Base-by-base conservation (phyloP, 2,329 filamentous ascomycete genomes). In the Onygena corvina region DNA sequence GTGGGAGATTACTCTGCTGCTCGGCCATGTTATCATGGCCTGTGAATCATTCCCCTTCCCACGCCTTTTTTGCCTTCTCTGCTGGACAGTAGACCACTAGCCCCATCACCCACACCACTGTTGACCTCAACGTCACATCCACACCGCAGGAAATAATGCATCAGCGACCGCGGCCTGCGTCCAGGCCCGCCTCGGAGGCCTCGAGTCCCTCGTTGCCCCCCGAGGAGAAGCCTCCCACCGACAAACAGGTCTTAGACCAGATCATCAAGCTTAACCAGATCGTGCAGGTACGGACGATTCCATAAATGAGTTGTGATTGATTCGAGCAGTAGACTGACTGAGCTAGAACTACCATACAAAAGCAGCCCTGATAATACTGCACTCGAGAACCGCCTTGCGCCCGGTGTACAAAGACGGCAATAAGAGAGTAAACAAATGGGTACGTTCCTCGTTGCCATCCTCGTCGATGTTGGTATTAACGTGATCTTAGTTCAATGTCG, bases 241-340 rank as follows among this genome's bases (percentile, higher is more conserved):
- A 42, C 11, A 42, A 8, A 14, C 36, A 42, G 36, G 36, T 27
- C 49, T 76, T 74, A 58, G 85, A 90, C 57, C 79, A 80, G 3
- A 69, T 83, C 64, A 79, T 76, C 68, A 92, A 92, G 71, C 74
- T 95, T 58, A 92, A 93, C 65, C 88, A 94, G 69, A 92, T 96
- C 61, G 82, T 95, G 59, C 86, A 92, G 77, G 88, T 93, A 71
- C 53, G 69, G n/a, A n/a, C n/a, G n/a, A n/a, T 23, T n/a, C 14
- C 11, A n/a, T 18, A 18, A 38, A 38, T 23, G 20, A 20, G 36
- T 6, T 20, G 11, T 59, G 3, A 21, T 16, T 18, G 18, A 9
- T 12, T 23, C 18, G 25, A 23, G 27, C 21, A 14, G 53, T 36
- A 36, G 42, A 18, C 35, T 27, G n/a, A 25, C 36, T 7, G 36